Base-by-base conservation (phyloP, 176 grass and related monocot species). In the Aegilops sharonensis region DNA sequence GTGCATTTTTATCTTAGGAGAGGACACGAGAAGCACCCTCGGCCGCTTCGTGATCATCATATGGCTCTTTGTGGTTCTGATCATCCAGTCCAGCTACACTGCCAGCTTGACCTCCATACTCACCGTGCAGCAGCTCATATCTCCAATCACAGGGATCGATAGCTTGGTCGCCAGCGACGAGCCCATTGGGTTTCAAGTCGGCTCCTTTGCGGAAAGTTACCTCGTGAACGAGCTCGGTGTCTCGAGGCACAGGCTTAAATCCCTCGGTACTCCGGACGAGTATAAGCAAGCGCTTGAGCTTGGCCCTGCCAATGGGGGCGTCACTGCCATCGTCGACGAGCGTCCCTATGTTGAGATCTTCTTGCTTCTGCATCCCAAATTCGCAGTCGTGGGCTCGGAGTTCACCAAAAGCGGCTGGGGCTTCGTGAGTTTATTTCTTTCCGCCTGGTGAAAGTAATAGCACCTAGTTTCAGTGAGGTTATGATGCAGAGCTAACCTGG, bases 51-150 rank as follows among this genome's bases (percentile, higher is more conserved):
- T 97, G 77, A 85, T 97, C 42, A 74, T 94, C 74, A 86, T 97
- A 84, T 97, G 95, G 95, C 92, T 97, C 37, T 97, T 97, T 72
- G 95, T 97, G 0, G 92, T 97, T 54, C 88, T 94, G 75, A 97
- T 97, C 75, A 91, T 97, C 56, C 90, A 97, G 85, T 97, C 90
- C 57, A 97, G 92, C 87, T 94, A 97, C 84, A 97, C 92, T 1
- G 92, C 95, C 8, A 94, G 79, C 88, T 78, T 97, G 85, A 94
- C 92, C 6, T 97, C 95, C 50, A 91, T 97, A 57, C 90, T 97
- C 70, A 97, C 95, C 12, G 92, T 97, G 77, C 92, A 97, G 88
- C 90, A 94, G 32, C 90, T 97, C n/a, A 78, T 81, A 69, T 89
- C 92, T n/a, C 83, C 88, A 43, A 60, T 97, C 50, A 79, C 78